Percentiles rank a stretch among this genome's conserved stretches.
Conservation (phyloP, 148 eudicot genomes). For the Fagopyrum homotropicum region DNA sequence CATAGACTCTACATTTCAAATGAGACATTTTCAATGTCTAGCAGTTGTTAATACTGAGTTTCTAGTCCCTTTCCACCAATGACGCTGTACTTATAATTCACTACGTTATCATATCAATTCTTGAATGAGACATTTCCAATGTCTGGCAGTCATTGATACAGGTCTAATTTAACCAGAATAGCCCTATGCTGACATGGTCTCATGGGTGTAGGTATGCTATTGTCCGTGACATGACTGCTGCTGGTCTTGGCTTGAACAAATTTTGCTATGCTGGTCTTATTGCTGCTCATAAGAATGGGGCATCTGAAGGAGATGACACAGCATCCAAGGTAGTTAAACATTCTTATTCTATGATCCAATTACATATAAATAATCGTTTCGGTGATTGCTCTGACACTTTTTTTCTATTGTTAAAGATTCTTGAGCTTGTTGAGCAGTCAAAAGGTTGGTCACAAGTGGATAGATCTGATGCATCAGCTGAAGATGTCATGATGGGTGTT, state of each 20-base stretch:
- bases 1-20: too few relatives aligned
- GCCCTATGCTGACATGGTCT: neutral
- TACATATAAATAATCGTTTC: neutral
- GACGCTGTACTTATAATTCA: neutral
- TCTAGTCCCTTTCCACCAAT: neutral
- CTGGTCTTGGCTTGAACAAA: constrained; percentile 95
- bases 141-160: neutral
- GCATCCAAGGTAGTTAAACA: constrained; percentile 46
- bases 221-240: constrained; percentile 95
- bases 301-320: constrained; percentile 45
- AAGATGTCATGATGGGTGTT: constrained; percentile 72
- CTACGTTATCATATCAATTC: neutral
- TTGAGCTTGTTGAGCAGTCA: constrained; percentile 95
- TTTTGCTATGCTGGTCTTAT: constrained; percentile 93
- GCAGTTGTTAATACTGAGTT: neutral
- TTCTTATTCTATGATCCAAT: neutral
- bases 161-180: neutral
- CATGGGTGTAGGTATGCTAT: constrained; percentile 54
- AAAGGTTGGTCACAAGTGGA: constrained; percentile 87
- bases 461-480: constrained; percentile 40
- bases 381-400: constrained; percentile 7
- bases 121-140: neutral
- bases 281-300: constrained; percentile 74
- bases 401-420: constrained; percentile 38
- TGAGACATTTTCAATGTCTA: neutral